phyloP scores from a whole-genome alignment of 495 filamentous ascomycete species.

The Tuber umbilicatum region DNA sequence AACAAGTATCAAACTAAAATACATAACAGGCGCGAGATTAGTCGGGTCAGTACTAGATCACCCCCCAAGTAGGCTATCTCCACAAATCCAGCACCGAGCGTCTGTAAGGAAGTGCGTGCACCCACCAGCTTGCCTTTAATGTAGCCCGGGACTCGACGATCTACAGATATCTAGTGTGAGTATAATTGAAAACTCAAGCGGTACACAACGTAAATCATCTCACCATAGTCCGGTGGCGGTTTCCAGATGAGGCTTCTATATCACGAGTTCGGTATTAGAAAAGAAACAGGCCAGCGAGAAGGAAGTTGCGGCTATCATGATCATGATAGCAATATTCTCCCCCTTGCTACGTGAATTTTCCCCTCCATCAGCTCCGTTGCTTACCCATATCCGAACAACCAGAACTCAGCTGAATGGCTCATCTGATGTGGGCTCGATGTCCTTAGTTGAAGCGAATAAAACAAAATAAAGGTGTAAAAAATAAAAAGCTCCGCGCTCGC shows the following conservation, averaged over 20 bases:
- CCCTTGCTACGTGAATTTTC: background rate
- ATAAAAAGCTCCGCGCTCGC: constrained; percentile 2
- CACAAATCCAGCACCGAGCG: background rate
- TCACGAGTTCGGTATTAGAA: constrained; percentile 31
- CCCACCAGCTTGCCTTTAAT: constrained; percentile 48
- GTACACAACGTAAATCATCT: constrained; percentile 28
- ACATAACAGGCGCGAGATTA: background rate
- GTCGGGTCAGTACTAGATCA: background rate
- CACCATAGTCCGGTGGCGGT: constrained; percentile 92
- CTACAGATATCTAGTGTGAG: constrained; percentile 45
- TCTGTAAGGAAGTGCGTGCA: background rate
- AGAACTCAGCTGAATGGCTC: constrained; percentile 55
- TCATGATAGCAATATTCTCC: constrained; percentile 1
- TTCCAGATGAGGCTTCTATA: constrained; percentile 94
- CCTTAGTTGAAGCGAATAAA: constrained; percentile 10
- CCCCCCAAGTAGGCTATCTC: background rate
- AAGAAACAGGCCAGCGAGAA: constrained; percentile 8
- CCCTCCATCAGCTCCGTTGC: constrained; percentile 20
- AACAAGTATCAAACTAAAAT: background rate
- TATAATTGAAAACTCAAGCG: constrained; percentile 13
- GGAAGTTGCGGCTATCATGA: constrained; percentile 18
- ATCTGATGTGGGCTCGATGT: constrained; percentile 11
- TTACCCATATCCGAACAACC: constrained; percentile 90
- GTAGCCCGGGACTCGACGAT: constrained; percentile 79
- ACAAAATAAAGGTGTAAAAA: constrained; percentile 3